phyloP scores from a whole-genome alignment of 768 basidiomycete genomes.

The Termitomyces sp. region DNA sequence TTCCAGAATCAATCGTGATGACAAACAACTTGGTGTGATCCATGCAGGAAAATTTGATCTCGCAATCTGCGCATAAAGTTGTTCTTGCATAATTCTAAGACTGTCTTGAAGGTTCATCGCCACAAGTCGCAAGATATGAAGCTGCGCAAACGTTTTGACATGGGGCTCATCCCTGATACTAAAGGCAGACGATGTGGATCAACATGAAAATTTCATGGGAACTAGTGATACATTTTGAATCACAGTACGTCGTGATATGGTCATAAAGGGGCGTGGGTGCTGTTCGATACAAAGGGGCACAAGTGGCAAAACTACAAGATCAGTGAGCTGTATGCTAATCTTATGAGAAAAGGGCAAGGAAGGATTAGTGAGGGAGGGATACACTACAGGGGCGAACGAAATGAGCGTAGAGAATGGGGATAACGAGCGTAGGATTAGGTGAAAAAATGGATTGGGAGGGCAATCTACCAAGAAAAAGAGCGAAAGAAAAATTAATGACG shows the following conservation, averaged over 20 bases:
- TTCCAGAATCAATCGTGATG: too few relatives aligned
- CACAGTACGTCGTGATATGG: slow-evolving; percentile 3
- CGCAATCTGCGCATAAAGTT: too few relatives aligned
- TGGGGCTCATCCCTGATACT: too few relatives aligned
- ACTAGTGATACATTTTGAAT: slow-evolving; percentile 11
- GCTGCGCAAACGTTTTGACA: too few relatives aligned
- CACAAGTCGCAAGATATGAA: too few relatives aligned
- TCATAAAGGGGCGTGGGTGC: slow-evolving; percentile 7
- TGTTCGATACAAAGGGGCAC: slow-evolving; percentile 9
- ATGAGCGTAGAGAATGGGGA: slow-evolving; percentile 12
- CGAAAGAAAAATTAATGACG: slow-evolving; percentile 15
- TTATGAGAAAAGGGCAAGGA: not conserved
- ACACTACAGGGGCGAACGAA: not conserved
- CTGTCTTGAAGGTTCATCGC: too few relatives aligned
- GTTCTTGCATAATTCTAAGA: too few relatives aligned
- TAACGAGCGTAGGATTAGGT: slow-evolving; percentile 13
- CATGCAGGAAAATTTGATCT: too few relatives aligned
- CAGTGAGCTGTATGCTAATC: slow-evolving; percentile 2
- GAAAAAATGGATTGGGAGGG: not conserved
- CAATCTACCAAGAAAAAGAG: slow-evolving; percentile 1
- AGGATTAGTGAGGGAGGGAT: not conserved
- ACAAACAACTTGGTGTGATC: too few relatives aligned
- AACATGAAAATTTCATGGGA: not conserved
- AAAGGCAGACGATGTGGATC: not conserved
- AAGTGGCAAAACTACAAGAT: not conserved